These are phyloP conservation scores for Pythium diclinum DNA, from an alignment of 352 stramenopile species.

Conservation along the genomic window DNA sequence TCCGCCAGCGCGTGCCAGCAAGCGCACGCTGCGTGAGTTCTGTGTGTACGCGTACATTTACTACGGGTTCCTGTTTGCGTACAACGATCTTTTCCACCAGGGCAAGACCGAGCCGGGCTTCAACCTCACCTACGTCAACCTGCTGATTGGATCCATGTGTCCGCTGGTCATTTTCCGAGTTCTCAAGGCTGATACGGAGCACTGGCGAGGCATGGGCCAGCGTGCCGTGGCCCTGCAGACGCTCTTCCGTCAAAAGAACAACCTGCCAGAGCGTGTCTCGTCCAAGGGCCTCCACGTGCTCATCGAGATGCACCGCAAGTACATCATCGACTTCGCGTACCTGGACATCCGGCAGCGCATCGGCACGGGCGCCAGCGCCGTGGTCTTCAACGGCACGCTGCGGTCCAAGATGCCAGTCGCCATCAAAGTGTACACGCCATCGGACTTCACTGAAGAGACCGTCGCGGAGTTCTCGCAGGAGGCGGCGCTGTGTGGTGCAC, in stretches of 20 bases:
- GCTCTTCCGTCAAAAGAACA: conserved; percentile 30
- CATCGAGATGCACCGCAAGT: conserved; percentile 52
- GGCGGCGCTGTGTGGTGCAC: conserved; percentile 55
- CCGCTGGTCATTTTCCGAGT: conserved; percentile 47
- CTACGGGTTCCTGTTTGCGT: conserved; percentile 25
- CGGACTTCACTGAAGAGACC: conserved; percentile 26
- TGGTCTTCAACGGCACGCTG: conserved; percentile 29
- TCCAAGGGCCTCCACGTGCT: conserved; percentile 42
- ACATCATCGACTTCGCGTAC: conserved; percentile 53
- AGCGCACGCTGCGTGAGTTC: conserved; percentile 24
- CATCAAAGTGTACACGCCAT: conserved; percentile 47
- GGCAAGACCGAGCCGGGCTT: conserved; percentile 48
- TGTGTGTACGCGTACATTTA: conserved; percentile 29
- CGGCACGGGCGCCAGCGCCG: conserved; percentile 29
- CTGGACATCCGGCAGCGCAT: conserved; percentile 39
- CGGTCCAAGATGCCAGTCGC: conserved; percentile 36
- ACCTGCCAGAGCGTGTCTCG: conserved; percentile 37
- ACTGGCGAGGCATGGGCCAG: conserved; percentile 44
- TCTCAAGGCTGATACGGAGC: conserved; percentile 44
- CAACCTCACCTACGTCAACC: conserved; percentile 60
- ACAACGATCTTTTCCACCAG: conserved; percentile 47
- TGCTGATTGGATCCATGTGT: conserved; percentile 22
- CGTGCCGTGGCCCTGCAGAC: conserved; percentile 32
- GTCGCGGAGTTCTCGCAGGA: conserved; percentile 68
- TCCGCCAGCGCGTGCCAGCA: conserved; percentile 22